A percentile compares a stretch with the other conserved stretches of the same genome.
Evolutionary conservation across 2,329 filamentous ascomycete genomes (phyloP).

Genomic region (Aspergillus unguis): DNA sequence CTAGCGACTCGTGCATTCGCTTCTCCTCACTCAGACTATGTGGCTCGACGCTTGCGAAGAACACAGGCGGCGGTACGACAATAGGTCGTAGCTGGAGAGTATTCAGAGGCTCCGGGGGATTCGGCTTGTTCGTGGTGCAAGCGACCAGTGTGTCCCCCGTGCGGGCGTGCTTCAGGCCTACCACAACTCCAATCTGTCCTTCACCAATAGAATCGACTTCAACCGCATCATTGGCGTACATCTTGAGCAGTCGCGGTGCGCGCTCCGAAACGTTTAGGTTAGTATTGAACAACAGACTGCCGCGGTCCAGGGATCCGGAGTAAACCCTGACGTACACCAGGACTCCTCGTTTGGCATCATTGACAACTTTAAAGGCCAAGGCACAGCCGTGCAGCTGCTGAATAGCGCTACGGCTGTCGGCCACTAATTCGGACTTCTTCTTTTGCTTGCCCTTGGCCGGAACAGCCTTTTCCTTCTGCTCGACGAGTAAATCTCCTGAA

Average conservation of each 20-base stretch:
- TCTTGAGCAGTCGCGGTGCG: conserved; percentile 76
- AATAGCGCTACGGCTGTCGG: conserved; percentile 46
- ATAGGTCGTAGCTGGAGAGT: conserved; percentile 82
- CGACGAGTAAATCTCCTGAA: conserved; percentile 43
- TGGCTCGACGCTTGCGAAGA: conserved; percentile 91
- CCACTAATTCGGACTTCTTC: conserved; percentile 41
- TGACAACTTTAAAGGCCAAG: conserved; percentile 87
- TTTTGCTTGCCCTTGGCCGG: conserved; percentile 41
- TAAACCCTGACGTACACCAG: conserved; percentile 92
- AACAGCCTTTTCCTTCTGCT: conserved; percentile 30
- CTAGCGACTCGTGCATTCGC: conserved; percentile 70
- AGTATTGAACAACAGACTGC: conserved; percentile 79
- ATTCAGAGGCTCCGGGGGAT: conserved; percentile 65
- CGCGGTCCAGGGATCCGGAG: conserved; percentile 72
- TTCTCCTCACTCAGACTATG: conserved; percentile 75
- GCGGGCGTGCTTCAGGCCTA: conserved; percentile 82
- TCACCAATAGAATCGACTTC: conserved; percentile 76
- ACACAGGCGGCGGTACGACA: conserved; percentile 85
- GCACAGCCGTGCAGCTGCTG: conserved; percentile 67
- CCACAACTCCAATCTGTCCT: conserved; percentile 91
- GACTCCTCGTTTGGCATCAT: conserved; percentile 79
- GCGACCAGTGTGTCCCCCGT: conserved; percentile 90
- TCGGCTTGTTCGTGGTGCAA: conserved; percentile 62
- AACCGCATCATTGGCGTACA: conserved; percentile 83
- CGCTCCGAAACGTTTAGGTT: conserved; percentile 75